Percentiles rank a stretch among this genome's conserved stretches.
Conservation (phyloP, 2,329 filamentous ascomycete species). For the Aspergillus tamarii region DNA sequence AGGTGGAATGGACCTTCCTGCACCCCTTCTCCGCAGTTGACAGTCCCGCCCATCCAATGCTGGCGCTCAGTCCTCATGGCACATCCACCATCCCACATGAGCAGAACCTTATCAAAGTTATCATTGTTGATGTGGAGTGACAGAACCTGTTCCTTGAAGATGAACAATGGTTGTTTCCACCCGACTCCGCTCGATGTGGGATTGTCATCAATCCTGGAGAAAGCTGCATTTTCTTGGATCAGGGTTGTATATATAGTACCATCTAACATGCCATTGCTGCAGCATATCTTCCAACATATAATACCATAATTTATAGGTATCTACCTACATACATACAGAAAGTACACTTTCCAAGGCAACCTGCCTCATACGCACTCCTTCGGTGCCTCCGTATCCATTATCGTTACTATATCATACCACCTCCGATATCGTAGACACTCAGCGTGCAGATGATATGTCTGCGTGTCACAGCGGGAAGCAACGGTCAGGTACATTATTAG, state of each 20-base stretch:
- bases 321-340: neutral
- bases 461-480: slow-evolving; percentile 5
- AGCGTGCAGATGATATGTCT: slow-evolving; percentile 9
- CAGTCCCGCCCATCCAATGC: slow-evolving; percentile 26
- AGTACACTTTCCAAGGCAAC: slow-evolving; percentile 1
- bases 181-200: slow-evolving; percentile 22
- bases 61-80: slow-evolving; percentile 29
- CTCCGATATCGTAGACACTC: neutral
- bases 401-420: slow-evolving; percentile 5
- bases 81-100: slow-evolving; percentile 32
- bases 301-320: neutral
- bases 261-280: neutral
- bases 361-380: neutral
- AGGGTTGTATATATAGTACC: neutral
- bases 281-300: neutral
- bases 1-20: slow-evolving; percentile 17
- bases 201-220: slow-evolving; percentile 1
- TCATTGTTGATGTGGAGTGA: slow-evolving; percentile 25
- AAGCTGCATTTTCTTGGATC: neutral
- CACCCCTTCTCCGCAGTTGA: slow-evolving; percentile 29
- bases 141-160: slow-evolving; percentile 19
- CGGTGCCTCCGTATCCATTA: neutral
- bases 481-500: slow-evolving; percentile 8
- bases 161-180: slow-evolving; percentile 25
- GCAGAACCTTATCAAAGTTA: slow-evolving; percentile 30